Evolutionary conservation across 345 rosid genomes (phyloP).

Genomic region (Lepidium didymum): DNA sequence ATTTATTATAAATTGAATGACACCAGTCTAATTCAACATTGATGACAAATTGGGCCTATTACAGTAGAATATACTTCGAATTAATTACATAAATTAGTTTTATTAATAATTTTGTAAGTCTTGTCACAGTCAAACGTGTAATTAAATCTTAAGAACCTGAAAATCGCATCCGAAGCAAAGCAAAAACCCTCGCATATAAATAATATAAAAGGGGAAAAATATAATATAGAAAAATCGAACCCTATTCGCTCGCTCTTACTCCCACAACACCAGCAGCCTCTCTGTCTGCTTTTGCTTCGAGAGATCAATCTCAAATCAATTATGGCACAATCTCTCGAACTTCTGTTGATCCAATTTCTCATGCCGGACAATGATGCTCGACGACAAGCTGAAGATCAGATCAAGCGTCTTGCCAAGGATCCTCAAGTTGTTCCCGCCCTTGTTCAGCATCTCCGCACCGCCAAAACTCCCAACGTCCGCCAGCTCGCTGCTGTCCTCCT

Average conservation of each 20-base stretch:
- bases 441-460: slow-evolving; percentile 95
- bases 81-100: no score
- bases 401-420: slow-evolving; percentile 88
- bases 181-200: slow-evolving; percentile 15
- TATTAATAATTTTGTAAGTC: no score
- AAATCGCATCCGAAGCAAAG: neutral
- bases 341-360: slow-evolving; percentile 85
- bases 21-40: no score
- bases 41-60: no score
- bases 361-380: slow-evolving; percentile 99
- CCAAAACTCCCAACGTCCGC: slow-evolving; percentile 96
- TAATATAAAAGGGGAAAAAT: neutral
- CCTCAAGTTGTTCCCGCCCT: slow-evolving; percentile 98
- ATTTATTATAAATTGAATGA: no score
- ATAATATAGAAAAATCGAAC: slow-evolving; percentile 4
- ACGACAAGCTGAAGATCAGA: slow-evolving; percentile 97
- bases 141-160: no score
- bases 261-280: slow-evolving; percentile 16
- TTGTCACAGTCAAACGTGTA: no score
- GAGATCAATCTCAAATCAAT: neutral
- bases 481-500: slow-evolving; percentile 99
- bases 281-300: neutral
- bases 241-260: slow-evolving; percentile 16
- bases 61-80: no score
- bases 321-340: slow-evolving; percentile 94